Evolutionary conservation across 345 rosid genomes (phyloP).

Genomic region (Mangifera indica): DNA sequence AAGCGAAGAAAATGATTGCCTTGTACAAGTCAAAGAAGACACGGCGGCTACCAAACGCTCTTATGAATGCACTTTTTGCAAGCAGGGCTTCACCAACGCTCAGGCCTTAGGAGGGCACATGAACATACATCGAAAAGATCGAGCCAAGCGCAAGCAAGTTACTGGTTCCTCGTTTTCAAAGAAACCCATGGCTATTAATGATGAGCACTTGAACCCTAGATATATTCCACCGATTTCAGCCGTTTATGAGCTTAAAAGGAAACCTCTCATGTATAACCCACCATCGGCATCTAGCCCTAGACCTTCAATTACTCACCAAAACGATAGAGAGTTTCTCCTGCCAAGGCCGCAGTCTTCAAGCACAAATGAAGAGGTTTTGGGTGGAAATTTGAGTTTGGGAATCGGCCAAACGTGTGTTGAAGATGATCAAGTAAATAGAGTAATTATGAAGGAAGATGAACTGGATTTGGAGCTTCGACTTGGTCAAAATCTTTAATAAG

Average conservation of each 20-base stretch:
- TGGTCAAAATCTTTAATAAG: constrained; percentile 36
- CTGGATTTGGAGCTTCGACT: constrained; percentile 90
- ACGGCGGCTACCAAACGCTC: constrained; percentile 28
- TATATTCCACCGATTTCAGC: constrained; percentile 11
- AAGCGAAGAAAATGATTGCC: constrained; percentile 33
- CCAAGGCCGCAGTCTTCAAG: constrained; percentile 20
- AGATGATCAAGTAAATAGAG: constrained; percentile 25
- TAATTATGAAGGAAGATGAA: constrained; percentile 43
- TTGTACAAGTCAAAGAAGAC: constrained; percentile 29
- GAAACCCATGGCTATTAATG: constrained; percentile 3
- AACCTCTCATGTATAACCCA: constrained; percentile 27
- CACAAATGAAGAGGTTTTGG: constrained; percentile 36
- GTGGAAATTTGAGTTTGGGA: constrained; percentile 56
- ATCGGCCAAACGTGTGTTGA: constrained; percentile 31
- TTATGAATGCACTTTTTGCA: constrained; percentile 74
- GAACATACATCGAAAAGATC: constrained; percentile 74
- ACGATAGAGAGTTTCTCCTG: constrained; percentile 14
- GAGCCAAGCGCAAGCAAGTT: constrained; percentile 39
- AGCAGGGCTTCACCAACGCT: constrained; percentile 82
- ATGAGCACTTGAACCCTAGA: constrained; percentile 30
- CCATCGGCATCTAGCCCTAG: constrained; percentile 24
- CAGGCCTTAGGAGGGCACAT: constrained; percentile 95
- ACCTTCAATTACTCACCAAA: background rate
- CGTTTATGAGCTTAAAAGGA: constrained; percentile 26
- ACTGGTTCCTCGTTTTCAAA: constrained; percentile 8